Base-by-base conservation (phyloP, 306 rosid genomes). In the Calophaca sinica region DNA sequence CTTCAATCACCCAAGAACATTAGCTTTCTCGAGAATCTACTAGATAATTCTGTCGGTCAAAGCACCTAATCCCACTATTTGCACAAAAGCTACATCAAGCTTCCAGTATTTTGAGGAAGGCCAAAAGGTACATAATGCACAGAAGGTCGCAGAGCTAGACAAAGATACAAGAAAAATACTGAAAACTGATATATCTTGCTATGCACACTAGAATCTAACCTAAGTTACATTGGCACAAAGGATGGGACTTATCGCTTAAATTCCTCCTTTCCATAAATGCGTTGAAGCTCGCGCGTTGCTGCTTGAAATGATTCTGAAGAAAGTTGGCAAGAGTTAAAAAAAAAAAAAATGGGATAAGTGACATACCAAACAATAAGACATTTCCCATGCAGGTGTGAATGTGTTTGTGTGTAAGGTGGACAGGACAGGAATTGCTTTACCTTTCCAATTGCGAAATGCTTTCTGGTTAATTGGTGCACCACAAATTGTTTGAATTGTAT, bases 401-500 rank as follows among this genome's bases (percentile, higher is more conserved):
- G 49, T 57, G 39, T 72, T 28, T 46, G 46, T 63, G 74, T 26
- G 46, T 53, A 45, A 58, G 35, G 69, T 31, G 46, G 6, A 64
- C 32, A 20, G 12, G 13, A 28, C 41, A 49, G 52, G 36, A 55
- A 53, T 49, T 62, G 31, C 45, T 20, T 81, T 76, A 90, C 96
- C 92, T 86, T 87, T 93, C 98, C 96, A 93, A 72, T 66, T 79
- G 62, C 88, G 87, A 77, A 90, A 93, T 12, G 94, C 85, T 79
- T 90, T 89, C 82, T 93, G 96, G 84, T 90, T 87, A 77, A 90
- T 87, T 0, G 98, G 96, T 31, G 96, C 90, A 49, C 98, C 96
- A 68, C 86, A 89, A 36, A 93, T 86, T 28, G 93, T 87, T 79
- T 86, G 93, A 79, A 90, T 85, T 73, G 96, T 73, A 74, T 90